These are phyloP conservation scores for Tetracladium maxilliforme DNA, from an alignment of 2,329 filamentous ascomycete species.

Conservation along the genomic window DNA sequence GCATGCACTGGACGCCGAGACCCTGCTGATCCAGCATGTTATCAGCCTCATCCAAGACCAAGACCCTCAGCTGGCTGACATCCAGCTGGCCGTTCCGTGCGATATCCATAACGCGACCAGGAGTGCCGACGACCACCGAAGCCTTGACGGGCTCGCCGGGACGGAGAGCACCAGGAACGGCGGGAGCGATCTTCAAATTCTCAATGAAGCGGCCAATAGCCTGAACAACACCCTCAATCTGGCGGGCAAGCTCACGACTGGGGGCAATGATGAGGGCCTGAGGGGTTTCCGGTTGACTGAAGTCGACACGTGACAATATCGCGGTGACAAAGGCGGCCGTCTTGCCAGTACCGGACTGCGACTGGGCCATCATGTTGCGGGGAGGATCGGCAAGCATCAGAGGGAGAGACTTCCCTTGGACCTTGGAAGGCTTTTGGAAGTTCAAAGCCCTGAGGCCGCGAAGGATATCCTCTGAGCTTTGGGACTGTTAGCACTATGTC, in stretches of 20 bases:
- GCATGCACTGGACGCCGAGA: constrained; percentile 84
- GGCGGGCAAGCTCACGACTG: constrained; percentile 84
- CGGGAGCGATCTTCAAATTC: constrained; percentile 61
- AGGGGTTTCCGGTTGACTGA: constrained; percentile 49
- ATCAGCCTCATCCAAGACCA: constrained; percentile 93
- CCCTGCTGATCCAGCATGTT: constrained; percentile 98
- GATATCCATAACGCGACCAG: constrained; percentile 81
- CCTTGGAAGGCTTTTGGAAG: constrained; percentile 93
- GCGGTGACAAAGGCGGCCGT: constrained; percentile 94
- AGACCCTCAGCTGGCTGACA: constrained; percentile 54
- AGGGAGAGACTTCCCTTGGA: constrained; percentile 88
- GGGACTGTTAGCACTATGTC: constrained; percentile 4
- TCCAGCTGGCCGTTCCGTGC: constrained; percentile 67
- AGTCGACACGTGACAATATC: constrained; percentile 74
- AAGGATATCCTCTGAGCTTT: constrained; percentile 47
- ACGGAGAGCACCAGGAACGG: constrained; percentile 64
- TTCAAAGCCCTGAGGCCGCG: constrained; percentile 68
- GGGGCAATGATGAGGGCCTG: constrained; percentile 86
- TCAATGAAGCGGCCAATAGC: constrained; percentile 76
- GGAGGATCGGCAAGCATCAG: constrained; percentile 79
- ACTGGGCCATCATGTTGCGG: constrained; percentile 90
- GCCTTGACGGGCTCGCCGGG: constrained; percentile 56
- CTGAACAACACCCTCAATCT: constrained; percentile 76
- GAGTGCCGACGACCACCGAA: constrained; percentile 81
- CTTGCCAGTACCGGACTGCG: constrained; percentile 97